phyloP scores from a whole-genome alignment of 768 basidiomycete species.

The Lactifluus subvellereus region DNA sequence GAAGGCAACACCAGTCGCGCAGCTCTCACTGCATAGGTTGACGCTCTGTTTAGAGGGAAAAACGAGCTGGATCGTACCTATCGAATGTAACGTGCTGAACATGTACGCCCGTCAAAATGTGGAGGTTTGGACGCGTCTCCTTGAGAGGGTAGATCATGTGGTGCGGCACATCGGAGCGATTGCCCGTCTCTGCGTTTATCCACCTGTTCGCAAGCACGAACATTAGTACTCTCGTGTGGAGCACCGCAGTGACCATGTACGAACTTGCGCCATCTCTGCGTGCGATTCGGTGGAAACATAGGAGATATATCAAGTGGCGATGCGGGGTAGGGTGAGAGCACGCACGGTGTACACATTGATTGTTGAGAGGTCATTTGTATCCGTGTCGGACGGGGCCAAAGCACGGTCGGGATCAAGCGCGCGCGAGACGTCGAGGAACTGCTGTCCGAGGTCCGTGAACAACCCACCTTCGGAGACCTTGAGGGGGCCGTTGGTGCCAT shows the following conservation, averaged over 20 bases:
- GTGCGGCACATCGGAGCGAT: constrained; percentile 50
- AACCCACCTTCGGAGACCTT: constrained; percentile 31
- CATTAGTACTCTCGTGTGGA: background rate
- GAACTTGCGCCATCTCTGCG: constrained; percentile 52
- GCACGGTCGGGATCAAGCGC: constrained; percentile 25
- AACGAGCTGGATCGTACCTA: constrained; percentile 25
- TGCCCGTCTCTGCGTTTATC: constrained; percentile 45
- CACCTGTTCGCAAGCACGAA: constrained; percentile 38
- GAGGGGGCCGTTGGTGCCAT: constrained; percentile 45
- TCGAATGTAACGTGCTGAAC: constrained; percentile 36
- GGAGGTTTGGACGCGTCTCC: constrained; percentile 30
- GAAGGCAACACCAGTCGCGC: constrained; percentile 38
- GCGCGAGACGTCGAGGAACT: constrained; percentile 29
- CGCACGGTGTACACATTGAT: too few species aligned
- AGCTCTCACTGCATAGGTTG: constrained; percentile 28
- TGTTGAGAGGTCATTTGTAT: too few species aligned
- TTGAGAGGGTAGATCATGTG: constrained; percentile 34
- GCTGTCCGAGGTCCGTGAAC: constrained; percentile 24
- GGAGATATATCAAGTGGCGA: background rate
- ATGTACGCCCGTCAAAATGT: constrained; percentile 30
- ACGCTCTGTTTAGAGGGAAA: background rate
- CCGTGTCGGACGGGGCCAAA: constrained; percentile 17
- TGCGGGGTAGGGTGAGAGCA: background rate
- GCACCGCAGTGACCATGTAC: constrained; percentile 4
- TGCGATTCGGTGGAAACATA: constrained; percentile 4